phyloP scores from a whole-genome alignment of 1,139 yeast genomes.

The Zygosaccharomyces pseudobailii region DNA sequence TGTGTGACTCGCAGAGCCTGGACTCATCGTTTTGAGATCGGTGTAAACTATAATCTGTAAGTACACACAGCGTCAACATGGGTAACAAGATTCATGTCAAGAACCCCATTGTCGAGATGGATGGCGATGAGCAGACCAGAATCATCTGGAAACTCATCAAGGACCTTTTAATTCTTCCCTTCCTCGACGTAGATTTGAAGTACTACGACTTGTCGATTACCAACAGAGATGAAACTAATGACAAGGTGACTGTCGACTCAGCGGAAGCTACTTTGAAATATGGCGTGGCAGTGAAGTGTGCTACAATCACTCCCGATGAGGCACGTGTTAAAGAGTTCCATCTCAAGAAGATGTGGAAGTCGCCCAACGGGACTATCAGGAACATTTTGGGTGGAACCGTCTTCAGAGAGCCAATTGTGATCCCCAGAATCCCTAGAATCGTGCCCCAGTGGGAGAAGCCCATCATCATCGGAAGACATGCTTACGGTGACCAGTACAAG shows the following conservation, averaged over 20 bases:
- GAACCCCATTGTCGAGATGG: conserved; percentile 90
- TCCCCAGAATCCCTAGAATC: conserved; percentile 80
- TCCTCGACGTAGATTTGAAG: conserved; percentile 79
- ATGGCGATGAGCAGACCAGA: conserved; percentile 95
- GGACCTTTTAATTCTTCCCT: conserved; percentile 76
- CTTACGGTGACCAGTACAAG: conserved; percentile 94
- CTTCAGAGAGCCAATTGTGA: conserved; percentile 93
- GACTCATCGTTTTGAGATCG: neutral
- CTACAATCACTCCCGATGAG: conserved; percentile 98
- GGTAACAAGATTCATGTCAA: conserved; percentile 64
- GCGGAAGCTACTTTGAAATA: conserved; percentile 85
- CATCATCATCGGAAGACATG: conserved; percentile 94
- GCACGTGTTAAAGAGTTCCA: conserved; percentile 85
- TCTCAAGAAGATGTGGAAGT: conserved; percentile 93
- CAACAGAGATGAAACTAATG: conserved; percentile 81
- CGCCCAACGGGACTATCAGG: conserved; percentile 95
- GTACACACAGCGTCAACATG: neutral
- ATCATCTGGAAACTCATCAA: conserved; percentile 87
- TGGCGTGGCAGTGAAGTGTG: conserved; percentile 94
- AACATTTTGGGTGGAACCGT: conserved; percentile 94
- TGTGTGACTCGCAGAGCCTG: neutral
- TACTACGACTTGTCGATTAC: conserved; percentile 87
- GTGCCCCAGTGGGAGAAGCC: conserved; percentile 95
- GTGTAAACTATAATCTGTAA: neutral
- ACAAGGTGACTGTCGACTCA: conserved; percentile 81